A percentile compares a stretch with the other conserved stretches of the same genome.
Evolutionary conservation across 352 stramenopile genomes (phyloP).

Genomic region (Phytophthora pluvialis): DNA sequence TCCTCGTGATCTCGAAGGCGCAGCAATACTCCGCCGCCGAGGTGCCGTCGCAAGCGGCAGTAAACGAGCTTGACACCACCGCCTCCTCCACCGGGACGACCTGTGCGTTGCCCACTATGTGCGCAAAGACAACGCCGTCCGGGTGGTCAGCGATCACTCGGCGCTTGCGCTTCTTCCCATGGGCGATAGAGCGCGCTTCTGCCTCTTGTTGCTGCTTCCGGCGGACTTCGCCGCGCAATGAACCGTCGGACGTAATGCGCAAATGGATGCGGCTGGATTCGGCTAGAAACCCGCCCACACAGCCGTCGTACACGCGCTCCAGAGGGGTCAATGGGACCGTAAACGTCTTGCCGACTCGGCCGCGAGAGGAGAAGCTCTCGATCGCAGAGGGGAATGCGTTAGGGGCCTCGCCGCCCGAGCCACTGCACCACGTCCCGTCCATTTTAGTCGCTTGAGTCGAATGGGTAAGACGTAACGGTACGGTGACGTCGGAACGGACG

Average conservation of each 20-base stretch:
- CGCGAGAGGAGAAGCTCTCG: constrained; percentile 3
- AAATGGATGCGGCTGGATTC: constrained; percentile 47
- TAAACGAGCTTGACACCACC: constrained; percentile 21
- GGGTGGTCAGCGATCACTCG: constrained; percentile 28
- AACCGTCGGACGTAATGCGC: constrained; percentile 44
- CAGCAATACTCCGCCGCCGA: constrained; percentile 48
- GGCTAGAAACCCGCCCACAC: constrained; percentile 48
- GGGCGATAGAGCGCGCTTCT: not conserved
- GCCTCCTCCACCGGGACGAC: constrained; percentile 29
- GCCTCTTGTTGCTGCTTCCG: constrained; percentile 21
- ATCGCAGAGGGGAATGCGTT: constrained; percentile 6
- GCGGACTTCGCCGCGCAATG: constrained; percentile 48
- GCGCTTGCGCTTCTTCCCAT: constrained; percentile 38
- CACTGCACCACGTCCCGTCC: constrained; percentile 19
- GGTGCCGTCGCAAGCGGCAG: constrained; percentile 3
- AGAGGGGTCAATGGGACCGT: constrained; percentile 15
- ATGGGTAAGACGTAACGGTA: constrained; percentile 6
- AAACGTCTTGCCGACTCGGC: not conserved
- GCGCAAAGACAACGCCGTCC: constrained; percentile 38
- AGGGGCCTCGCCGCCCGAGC: not conserved
- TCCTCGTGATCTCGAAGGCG: constrained; percentile 52
- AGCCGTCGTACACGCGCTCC: constrained; percentile 56
- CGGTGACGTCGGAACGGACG: not conserved
- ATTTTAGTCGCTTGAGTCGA: constrained; percentile 18
- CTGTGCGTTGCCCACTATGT: constrained; percentile 42